These are phyloP conservation scores for Aspergillus baeticus DNA, from an alignment of 495 filamentous ascomycete genomes.

Conservation along the genomic window DNA sequence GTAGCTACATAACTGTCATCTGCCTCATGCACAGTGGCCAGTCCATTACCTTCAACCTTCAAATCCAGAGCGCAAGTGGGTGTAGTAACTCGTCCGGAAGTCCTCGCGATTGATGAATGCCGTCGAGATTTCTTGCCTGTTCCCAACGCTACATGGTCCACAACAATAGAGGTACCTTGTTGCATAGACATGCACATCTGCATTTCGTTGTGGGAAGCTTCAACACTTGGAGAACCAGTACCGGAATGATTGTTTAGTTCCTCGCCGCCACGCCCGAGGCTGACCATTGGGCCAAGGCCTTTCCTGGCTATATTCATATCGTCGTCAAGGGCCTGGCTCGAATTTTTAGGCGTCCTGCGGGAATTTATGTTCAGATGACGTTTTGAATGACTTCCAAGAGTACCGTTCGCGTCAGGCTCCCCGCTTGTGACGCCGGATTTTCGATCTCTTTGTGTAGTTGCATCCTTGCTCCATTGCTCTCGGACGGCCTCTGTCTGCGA, in stretches of 20 bases:
- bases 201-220: not conserved
- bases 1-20: not conserved
- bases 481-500: constrained; percentile 26
- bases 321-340: not conserved
- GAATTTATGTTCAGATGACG: constrained; percentile 23
- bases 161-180: not conserved
- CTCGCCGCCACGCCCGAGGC: not conserved
- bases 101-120: constrained; percentile 39
- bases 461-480: constrained; percentile 10
- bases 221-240: not conserved
- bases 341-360: constrained; percentile 33
- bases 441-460: not conserved
- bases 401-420: constrained; percentile 1
- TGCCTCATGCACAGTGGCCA: not conserved
- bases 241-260: not conserved
- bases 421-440: constrained; percentile 12
- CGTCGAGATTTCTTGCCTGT: constrained; percentile 32
- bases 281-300: too few relatives aligned
- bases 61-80: constrained; percentile 8
- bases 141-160: constrained; percentile 11
- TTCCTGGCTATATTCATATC: too few relatives aligned
- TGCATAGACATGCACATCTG: not conserved
- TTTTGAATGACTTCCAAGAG: constrained; percentile 4
- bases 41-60: constrained; percentile 2
- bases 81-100: constrained; percentile 4